A percentile compares a stretch with the other conserved stretches of the same genome.
Evolutionary conservation across 2,329 filamentous ascomycete genomes (phyloP).

Genomic region (Arthrobotrys conoides): DNA sequence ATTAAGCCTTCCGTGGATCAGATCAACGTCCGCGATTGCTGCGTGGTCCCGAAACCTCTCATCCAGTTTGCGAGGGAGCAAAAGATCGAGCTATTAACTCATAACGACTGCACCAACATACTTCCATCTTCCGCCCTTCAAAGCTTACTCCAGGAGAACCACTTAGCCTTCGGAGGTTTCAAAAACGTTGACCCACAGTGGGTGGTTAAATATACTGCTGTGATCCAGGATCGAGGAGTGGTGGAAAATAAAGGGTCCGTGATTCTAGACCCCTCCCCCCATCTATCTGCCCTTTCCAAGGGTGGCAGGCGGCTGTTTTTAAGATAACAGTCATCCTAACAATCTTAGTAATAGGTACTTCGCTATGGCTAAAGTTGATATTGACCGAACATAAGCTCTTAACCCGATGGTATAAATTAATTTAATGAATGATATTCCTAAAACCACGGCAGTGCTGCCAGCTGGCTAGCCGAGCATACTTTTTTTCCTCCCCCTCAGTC

Average conservation of each 20-base stretch:
- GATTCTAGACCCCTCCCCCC: constrained; percentile 5
- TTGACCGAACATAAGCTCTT: not conserved
- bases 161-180: constrained; percentile 14
- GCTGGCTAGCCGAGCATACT: constrained; percentile 90
- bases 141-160: constrained; percentile 82
- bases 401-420: not conserved
- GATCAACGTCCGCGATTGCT: constrained; percentile 96
- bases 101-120: constrained; percentile 94
- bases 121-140: constrained; percentile 86
- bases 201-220: constrained; percentile 97
- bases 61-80: constrained; percentile 85
- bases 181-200: constrained; percentile 86
- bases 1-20: constrained; percentile 88
- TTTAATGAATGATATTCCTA: not conserved
- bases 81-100: constrained; percentile 88
- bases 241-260: constrained; percentile 96
- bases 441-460: not conserved
- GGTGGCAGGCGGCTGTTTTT: not conserved
- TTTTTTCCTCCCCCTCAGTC: constrained; percentile 93
- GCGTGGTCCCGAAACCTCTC: constrained; percentile 90
- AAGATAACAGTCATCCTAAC: not conserved
- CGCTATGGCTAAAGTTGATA: constrained; percentile 40
- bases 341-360: constrained; percentile 39
- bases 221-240: constrained; percentile 91
- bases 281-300: not conserved